Conservation (phyloP, 495 filamentous ascomycete species). For the Physcia stellaris region DNA sequence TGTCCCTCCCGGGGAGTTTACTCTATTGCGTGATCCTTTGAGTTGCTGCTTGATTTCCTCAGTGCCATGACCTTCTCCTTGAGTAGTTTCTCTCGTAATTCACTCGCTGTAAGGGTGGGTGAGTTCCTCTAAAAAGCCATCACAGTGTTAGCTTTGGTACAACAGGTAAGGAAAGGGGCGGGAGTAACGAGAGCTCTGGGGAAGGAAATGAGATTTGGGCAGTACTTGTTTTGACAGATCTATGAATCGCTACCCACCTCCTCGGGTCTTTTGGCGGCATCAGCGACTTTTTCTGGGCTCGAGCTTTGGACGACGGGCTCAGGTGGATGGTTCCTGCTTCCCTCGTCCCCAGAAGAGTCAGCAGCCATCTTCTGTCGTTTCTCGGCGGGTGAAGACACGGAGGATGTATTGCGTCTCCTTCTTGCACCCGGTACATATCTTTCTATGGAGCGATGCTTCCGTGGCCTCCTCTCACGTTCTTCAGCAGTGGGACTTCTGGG, state of each 20-base stretch:
- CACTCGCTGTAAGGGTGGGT: constrained; percentile 29
- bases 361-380: constrained; percentile 39
- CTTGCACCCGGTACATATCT: constrained; percentile 37
- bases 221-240: constrained; percentile 10
- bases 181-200: background rate
- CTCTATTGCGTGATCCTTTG: constrained; percentile 12
- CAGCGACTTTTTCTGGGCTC: constrained; percentile 17
- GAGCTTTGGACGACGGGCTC: constrained; percentile 12
- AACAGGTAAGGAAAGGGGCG: background rate
- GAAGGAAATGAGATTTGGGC: constrained; percentile 1
- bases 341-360: constrained; percentile 50
- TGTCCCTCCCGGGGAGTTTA: too few species aligned
- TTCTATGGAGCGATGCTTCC: constrained; percentile 39
- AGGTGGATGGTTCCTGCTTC: constrained; percentile 30
- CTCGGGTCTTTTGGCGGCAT: constrained; percentile 17
- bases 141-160: constrained; percentile 1
- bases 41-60: constrained; percentile 21
- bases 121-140: constrained; percentile 9
- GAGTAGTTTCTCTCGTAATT: constrained; percentile 51
- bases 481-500: constrained; percentile 21
- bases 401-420: constrained; percentile 35
- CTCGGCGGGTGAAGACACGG: constrained; percentile 36
- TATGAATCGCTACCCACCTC: constrained; percentile 38
- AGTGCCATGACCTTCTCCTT: constrained; percentile 51
- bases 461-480: constrained; percentile 28